Evolutionary conservation across 2,329 filamentous ascomycete species (phyloP), one percentile per base, ranked within the genome.

Genomic region (Biscogniauxia mediterranea): DNA sequence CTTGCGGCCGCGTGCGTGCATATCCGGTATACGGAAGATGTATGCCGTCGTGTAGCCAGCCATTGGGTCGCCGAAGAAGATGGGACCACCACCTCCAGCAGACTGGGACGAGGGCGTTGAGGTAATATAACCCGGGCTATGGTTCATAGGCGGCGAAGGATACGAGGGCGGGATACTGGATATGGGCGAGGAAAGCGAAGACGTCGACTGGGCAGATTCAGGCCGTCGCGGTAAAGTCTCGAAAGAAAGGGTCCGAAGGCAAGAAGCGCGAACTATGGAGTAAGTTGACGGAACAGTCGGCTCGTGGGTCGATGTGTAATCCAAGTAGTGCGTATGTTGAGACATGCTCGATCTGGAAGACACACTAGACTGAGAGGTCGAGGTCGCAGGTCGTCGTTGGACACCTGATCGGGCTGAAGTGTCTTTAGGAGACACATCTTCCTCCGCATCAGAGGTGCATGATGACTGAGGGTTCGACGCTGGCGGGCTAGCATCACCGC

Each of bases 1-100:
- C 73, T 88, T 87, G 66, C 88, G 85, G 4, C 87, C 87, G 13
- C 87, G 84, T 15, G 87, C 87, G 64, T 88, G 86, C 42, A 88
- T 79, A 70, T 90, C 87, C 6, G 87, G 84, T 51, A 90, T 87
- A 25, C 87, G 86, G 70, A 90, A 90, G 65, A 89, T 87, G 73
- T 88, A 89, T 15, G 87, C 87, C 0, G 87, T 90, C 0, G 87
- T 90, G 74, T 89, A 89, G 28, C 87, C 87, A 1, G 86, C 83
- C 0, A 83, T 72, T 1, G 85, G 81, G 68, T 90, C 87, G 28
- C 87, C 87, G 62, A 90, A 89, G 72, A 90, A 89, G 57, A 90
- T 88, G 28, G 87, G 86, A 0, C 87, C 87, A 2, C 86, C 87
- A 2, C 85, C 85, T 0, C 83, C 80, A 17, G 85, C 72, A 4